A percentile compares a stretch with the other conserved stretches of the same genome.
These are phyloP conservation scores for Cynanchum wilfordii DNA, from an alignment of 257 asterid genomes.

Conservation along the genomic window DNA sequence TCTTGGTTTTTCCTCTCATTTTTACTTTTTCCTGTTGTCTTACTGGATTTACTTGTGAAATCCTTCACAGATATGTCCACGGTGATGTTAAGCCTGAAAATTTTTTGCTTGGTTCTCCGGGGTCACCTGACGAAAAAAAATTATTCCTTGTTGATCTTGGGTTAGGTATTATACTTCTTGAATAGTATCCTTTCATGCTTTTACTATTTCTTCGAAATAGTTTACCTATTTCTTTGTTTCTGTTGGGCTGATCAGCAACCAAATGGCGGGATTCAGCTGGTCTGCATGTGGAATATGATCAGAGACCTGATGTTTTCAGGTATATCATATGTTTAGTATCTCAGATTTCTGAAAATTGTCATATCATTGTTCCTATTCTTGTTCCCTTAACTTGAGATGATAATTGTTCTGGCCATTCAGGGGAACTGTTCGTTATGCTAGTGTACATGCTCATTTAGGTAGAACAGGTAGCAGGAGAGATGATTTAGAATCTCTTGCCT, in stretches of 20 bases:
- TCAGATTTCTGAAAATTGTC: background rate
- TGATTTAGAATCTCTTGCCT: slow-evolving; percentile 89
- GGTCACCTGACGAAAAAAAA: slow-evolving; percentile 69
- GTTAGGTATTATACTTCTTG: slow-evolving; percentile 37
- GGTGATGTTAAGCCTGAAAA: slow-evolving; percentile 97
- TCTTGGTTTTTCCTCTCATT: background rate
- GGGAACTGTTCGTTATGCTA: slow-evolving; percentile 91
- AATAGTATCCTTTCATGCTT: background rate
- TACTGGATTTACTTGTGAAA: background rate
- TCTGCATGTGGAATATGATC: slow-evolving; percentile 73
- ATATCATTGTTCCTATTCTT: background rate
- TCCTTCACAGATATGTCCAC: slow-evolving; percentile 64
- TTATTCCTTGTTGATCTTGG: slow-evolving; percentile 91
- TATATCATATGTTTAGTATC: slow-evolving; percentile 10
- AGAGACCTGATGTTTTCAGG: slow-evolving; percentile 85
- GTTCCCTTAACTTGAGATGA: slow-evolving; percentile 2
- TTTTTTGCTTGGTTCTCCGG: slow-evolving; percentile 81
- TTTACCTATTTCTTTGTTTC: background rate
- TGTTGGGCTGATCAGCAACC: slow-evolving; percentile 47
- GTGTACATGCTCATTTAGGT: slow-evolving; percentile 86
- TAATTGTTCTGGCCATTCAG: slow-evolving; percentile 38
- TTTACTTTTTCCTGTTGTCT: background rate
- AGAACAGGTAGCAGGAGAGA: slow-evolving; percentile 80
- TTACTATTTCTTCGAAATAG: background rate
- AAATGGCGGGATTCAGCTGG: slow-evolving; percentile 63